Evolutionary conservation across 352 stramenopile genomes (phyloP), one percentile per base, ranked within the genome.

Genomic region (Pythium graminicola): DNA sequence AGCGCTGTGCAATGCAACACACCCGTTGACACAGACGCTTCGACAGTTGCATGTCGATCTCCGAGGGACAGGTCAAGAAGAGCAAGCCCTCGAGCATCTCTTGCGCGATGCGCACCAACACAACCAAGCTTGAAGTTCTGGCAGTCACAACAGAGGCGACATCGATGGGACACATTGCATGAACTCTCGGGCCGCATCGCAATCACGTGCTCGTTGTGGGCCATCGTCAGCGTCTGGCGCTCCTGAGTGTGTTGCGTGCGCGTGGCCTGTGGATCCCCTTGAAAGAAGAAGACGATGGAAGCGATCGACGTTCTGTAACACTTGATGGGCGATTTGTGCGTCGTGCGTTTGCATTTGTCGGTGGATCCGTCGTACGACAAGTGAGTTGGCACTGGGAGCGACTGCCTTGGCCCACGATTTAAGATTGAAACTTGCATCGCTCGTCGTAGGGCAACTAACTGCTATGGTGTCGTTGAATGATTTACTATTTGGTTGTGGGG

Each of bases 381-480:
- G 36, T 49, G 8, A 38, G 24, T n/a, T 49, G 42, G 42, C 16
- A 24, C 10, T 49, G 33, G 10, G 9, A 36, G 24, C 42, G 26
- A n/a, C 42, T 49, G 22, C 39, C 14, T 32, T 19, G 7, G 44
- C 6, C 20, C 29, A 5, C n/a, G n/a, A n/a, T 8, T 33, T 22
- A 7, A 16, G 33, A 55, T 33, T n/a, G 50, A 83, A 71, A 54
- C 48, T 72, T 41, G 76, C 84, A 59, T 46, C 62, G 22, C 41
- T 43, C 49, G 44, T 28, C 63, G 40, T 69, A 71, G 31, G 28
- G 43, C 24, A 68, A 73, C 42, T 70, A 95, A 50, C 70, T 92
- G 31, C 80, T 87, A 31, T n/a, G n/a, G 70, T 94, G 31, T 85
- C 84, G 43, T 70, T 95, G n/a, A 95, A 95, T 60, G 86, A 96